phyloP scores from a whole-genome alignment of 176 grass and related monocot genomes.

The Coix lacrymajobi region DNA sequence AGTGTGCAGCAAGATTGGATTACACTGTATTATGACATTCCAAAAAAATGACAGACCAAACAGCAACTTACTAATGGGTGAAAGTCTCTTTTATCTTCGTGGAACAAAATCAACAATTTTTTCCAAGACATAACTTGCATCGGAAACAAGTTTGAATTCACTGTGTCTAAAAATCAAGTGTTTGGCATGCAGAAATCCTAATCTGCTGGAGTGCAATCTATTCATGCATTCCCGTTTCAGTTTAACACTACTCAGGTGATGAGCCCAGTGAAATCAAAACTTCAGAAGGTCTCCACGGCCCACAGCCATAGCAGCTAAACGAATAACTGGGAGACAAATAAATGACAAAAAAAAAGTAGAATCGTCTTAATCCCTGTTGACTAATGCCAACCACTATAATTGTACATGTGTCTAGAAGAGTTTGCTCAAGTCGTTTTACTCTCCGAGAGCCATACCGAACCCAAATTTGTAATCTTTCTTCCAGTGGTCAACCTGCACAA shows the following conservation, averaged over 20 bases:
- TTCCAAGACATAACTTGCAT: neutral
- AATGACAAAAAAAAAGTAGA: neutral
- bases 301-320: slow-evolving; percentile 4
- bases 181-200: neutral
- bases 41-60: too few species aligned
- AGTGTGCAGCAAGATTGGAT: too few species aligned
- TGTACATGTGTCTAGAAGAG: slow-evolving; percentile 16
- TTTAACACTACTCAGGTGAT: neutral
- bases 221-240: neutral
- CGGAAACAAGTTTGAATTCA: neutral
- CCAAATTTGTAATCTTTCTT: slow-evolving; percentile 87
- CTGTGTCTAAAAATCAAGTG: neutral
- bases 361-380: slow-evolving; percentile 14
- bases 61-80: neutral
- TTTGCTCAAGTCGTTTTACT: slow-evolving; percentile 19
- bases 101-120: neutral
- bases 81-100: neutral
- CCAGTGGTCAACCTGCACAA: slow-evolving; percentile 76
- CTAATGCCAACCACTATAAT: slow-evolving; percentile 30
- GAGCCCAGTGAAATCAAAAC: neutral
- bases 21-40: too few species aligned
- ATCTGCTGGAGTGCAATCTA: neutral
- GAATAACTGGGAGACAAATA: slow-evolving; percentile 12
- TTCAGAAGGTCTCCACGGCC: neutral
- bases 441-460: slow-evolving; percentile 57